Evolutionary conservation across 2,329 filamentous ascomycete genomes (phyloP).

Genomic region (Alternaria conjuncta): DNA sequence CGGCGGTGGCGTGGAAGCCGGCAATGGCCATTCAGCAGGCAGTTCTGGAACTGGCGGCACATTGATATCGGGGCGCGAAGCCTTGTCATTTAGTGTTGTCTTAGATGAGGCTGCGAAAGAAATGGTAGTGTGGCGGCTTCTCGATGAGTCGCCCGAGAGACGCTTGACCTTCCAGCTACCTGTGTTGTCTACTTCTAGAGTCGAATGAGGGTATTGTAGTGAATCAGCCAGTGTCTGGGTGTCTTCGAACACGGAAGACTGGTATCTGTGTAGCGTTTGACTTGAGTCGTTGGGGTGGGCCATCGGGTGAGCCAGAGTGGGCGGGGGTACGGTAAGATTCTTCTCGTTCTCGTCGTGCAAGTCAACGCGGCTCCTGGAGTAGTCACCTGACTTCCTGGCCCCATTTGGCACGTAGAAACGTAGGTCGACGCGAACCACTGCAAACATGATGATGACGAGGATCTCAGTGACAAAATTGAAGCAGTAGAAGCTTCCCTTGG

Average conservation of each 20-base stretch:
- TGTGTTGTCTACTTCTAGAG: conserved; percentile 40
- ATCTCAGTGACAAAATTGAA: conserved; percentile 82
- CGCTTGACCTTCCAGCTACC: conserved; percentile 44
- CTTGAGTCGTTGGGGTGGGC: conserved; percentile 26
- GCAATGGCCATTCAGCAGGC: conserved; percentile 34
- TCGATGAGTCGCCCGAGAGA: conserved; percentile 23
- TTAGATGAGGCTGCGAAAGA: conserved; percentile 19
- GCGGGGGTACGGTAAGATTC: conserved; percentile 19
- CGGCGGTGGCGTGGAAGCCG: conserved; percentile 22
- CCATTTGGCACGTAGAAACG: conserved; percentile 80
- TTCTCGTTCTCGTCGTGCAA: conserved; percentile 32
- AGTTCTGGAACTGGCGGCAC: conserved; percentile 37
- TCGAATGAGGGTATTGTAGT: conserved; percentile 38
- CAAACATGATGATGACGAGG: conserved; percentile 70
- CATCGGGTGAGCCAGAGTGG: conserved; percentile 13
- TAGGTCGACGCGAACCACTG: conserved; percentile 72
- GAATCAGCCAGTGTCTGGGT: conserved; percentile 43
- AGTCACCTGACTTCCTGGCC: conserved; percentile 56
- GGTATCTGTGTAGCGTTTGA: conserved; percentile 39
- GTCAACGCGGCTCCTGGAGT: conserved; percentile 30
- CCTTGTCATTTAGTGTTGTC: conserved; percentile 26
- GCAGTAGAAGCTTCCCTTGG: conserved; percentile 76
- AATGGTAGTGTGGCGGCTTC: conserved; percentile 15
- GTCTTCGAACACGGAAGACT: conserved; percentile 40
- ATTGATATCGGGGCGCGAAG: conserved; percentile 17